These are phyloP conservation scores for Pyricularia pennisetigena DNA, from an alignment of 2,329 filamentous ascomycete species.

Conservation along the genomic window DNA sequence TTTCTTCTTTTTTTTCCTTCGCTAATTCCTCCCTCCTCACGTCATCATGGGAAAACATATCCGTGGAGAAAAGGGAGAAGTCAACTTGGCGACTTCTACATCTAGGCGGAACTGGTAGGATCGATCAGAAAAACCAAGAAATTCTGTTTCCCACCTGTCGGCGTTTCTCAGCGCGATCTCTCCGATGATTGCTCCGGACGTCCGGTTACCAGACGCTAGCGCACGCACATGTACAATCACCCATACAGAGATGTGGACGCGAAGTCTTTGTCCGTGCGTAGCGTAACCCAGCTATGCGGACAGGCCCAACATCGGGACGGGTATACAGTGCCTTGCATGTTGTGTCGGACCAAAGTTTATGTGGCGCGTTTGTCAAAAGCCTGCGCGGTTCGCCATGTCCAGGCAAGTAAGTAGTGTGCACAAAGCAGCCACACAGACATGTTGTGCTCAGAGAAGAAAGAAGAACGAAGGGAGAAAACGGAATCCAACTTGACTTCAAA, in stretches of 20 bases:
- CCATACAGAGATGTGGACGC: not conserved
- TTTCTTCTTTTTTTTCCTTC: too few relatives aligned
- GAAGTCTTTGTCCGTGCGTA: not conserved
- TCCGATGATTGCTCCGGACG: not conserved
- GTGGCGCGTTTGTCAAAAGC: not conserved
- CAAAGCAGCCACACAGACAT: not conserved
- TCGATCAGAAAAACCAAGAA: not conserved
- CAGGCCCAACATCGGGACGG: not conserved
- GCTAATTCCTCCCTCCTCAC: not conserved
- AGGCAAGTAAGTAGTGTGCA: not conserved
- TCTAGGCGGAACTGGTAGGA: not conserved
- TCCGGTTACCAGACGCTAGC: not conserved
- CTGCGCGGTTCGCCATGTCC: not conserved
- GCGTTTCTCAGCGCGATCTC: not conserved
- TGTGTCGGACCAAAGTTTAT: not conserved
- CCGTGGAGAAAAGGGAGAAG: not conserved
- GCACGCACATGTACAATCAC: not conserved
- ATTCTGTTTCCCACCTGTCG: not conserved
- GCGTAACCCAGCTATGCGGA: not conserved
- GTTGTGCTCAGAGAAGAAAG: not conserved
- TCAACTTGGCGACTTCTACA: not conserved
- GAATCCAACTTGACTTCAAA: not conserved
- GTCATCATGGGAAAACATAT: not conserved
- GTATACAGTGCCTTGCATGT: not conserved
- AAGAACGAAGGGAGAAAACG: not conserved